phyloP scores from a whole-genome alignment of 805 yeast species.

The Yarrowia sp. region DNA sequence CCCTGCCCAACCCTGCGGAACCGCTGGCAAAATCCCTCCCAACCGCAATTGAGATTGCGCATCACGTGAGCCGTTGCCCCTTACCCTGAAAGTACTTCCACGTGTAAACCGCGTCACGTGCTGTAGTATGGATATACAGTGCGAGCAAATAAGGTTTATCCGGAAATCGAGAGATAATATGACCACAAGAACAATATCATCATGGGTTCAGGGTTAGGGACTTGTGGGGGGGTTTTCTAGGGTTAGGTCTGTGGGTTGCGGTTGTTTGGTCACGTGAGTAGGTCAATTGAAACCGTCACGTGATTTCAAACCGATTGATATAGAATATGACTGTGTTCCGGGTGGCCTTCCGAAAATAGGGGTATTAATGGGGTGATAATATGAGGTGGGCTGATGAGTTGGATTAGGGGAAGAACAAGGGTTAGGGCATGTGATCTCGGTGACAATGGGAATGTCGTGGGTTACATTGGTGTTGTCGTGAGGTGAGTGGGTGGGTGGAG shows the following conservation, averaged over 20 bases:
- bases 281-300: neutral
- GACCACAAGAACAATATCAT: neutral
- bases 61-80: no score
- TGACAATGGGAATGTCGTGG: no score
- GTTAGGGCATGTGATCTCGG: neutral
- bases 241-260: neutral
- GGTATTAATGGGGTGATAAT: constrained; percentile 18
- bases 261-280: neutral
- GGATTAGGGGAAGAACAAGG: neutral
- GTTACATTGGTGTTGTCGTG: no score
- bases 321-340: neutral
- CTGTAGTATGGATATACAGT: constrained; percentile 10
- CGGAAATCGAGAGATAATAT: no score
- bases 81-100: neutral
- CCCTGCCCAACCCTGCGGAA: no score
- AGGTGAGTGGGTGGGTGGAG: no score
- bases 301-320: neutral
- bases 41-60: no score
- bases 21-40: no score
- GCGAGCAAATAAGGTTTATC: neutral
- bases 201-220: neutral
- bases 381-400: neutral
- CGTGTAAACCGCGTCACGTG: constrained; percentile 14
- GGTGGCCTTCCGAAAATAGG: neutral
- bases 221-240: no score